Conservation (phyloP, 805 yeast genomes). For the Wickerhamomyces rabaulensis region DNA sequence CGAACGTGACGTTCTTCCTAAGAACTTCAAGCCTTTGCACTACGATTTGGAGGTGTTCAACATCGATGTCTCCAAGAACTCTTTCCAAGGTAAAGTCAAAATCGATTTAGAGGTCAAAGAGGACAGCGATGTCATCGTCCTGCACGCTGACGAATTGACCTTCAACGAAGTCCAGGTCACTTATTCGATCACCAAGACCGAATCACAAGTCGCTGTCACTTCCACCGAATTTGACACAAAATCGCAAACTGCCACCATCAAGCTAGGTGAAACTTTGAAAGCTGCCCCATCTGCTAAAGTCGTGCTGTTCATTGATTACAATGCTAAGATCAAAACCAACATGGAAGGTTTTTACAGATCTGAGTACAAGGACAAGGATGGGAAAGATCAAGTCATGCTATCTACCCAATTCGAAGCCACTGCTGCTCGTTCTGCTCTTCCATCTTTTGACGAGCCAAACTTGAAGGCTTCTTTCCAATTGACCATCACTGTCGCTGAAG, state of each 20-base stretch:
- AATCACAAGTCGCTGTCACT: constrained; percentile 13
- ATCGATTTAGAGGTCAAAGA: constrained; percentile 51
- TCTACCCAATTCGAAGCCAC: constrained; percentile 85
- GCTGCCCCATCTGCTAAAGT: constrained; percentile 33
- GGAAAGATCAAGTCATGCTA: constrained; percentile 64
- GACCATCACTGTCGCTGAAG: constrained; percentile 49
- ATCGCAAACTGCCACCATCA: constrained; percentile 57
- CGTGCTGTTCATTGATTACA: constrained; percentile 42
- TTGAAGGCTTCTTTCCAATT: constrained; percentile 70
- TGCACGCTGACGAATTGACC: constrained; percentile 61
- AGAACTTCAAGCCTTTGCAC: constrained; percentile 62
- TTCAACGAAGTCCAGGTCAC: constrained; percentile 39
- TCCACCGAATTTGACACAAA: constrained; percentile 42
- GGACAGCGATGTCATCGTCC: constrained; percentile 37
- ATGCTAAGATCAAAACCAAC: constrained; percentile 60
- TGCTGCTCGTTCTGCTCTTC: constrained; percentile 80
- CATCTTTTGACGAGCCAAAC: constrained; percentile 81
- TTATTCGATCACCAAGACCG: constrained; percentile 31
- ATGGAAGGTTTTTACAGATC: constrained; percentile 82
- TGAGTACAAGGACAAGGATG: constrained; percentile 50
- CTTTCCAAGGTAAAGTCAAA: constrained; percentile 47
- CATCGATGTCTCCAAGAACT: constrained; percentile 54
- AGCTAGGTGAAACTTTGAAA: constrained; percentile 39
- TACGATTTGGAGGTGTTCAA: constrained; percentile 58
- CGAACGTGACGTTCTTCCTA: constrained; percentile 46